Evolutionary conservation across 1,284 basidiomycete genomes (phyloP), one percentile per base, ranked within the genome.

Genomic region (Pyrrhoderma lamaoense): DNA sequence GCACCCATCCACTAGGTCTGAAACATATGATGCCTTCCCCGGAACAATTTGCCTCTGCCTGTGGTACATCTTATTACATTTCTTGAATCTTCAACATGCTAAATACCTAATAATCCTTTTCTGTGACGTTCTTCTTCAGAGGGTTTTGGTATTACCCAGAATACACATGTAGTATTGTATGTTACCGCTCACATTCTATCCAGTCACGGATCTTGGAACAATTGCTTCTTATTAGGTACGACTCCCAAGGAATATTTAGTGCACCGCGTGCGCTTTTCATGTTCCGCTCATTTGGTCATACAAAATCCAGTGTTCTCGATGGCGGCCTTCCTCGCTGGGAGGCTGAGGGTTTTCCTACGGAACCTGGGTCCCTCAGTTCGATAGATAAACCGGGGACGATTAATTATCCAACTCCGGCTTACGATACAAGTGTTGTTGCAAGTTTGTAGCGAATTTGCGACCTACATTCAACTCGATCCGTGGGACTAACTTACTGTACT

Each of bases 1-100:
- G 76, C 54, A 63, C 76, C 8, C 76, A 85, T 62, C 72, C 82
- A 61, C 73, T 93, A 3, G 86, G 85, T 11, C 71, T 98, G 16
- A 88, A 87, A 60, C 94, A 98, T 69, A 98, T 98, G 93, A 85
- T 98, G 77, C 95, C 95, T 3, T 68, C 73, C 16, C 71, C 70
- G 25, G 72, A 77, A 38, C 68, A 71, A n/a, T 98, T 98, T 66
- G 83, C 85, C 14, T 70, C 78, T 51, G 85, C 89, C 8, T 92
- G 88, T 61, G 80, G 90, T 92, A 68, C 58, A 1, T 3, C 13
- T 14, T 9, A 16, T 25, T 38, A 14, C 36, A 65, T 18, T 51
- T 55, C 38, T 22, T 16, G 35, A n/a, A 45, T 23, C 7, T 13
- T 37, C n/a, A 14, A 25, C 27, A 3, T 16, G 39, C 14, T 46